Conservation (phyloP, 1,139 yeast species). For the Suhomyces yuchorum region DNA sequence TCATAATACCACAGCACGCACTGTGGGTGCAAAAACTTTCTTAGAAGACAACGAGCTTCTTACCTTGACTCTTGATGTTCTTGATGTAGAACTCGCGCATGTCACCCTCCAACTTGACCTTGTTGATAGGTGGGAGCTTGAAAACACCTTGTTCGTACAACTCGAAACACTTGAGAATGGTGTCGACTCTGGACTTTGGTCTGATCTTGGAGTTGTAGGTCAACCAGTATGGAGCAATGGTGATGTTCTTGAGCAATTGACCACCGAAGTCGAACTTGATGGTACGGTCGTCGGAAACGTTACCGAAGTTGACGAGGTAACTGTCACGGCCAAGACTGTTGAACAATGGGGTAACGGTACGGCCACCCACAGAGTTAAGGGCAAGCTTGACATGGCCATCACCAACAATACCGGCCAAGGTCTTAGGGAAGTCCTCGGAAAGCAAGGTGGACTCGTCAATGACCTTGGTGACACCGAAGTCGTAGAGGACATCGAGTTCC, state of each 20-base stretch:
- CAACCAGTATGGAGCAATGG: slow-evolving; percentile 24
- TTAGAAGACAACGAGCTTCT: slow-evolving; percentile 12
- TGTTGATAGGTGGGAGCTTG: slow-evolving; percentile 13
- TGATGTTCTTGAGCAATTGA: slow-evolving; percentile 24
- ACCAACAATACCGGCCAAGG: slow-evolving; percentile 17
- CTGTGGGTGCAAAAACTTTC: background rate
- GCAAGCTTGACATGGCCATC: slow-evolving; percentile 32
- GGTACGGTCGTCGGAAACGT: slow-evolving; percentile 15
- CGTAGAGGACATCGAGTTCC: slow-evolving; percentile 25
- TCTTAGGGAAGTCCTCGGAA: slow-evolving; percentile 16
- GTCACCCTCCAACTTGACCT: slow-evolving; percentile 14
- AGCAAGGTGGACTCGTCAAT: slow-evolving; percentile 28
- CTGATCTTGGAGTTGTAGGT: slow-evolving; percentile 20
- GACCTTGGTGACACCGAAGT: slow-evolving; percentile 37
- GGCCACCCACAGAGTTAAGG: slow-evolving; percentile 36
- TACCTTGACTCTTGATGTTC: slow-evolving; percentile 9
- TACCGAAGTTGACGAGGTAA: slow-evolving; percentile 34
- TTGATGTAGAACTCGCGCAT: slow-evolving; percentile 5
- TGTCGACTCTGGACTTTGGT: slow-evolving; percentile 21
- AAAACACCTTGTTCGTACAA: slow-evolving; percentile 18
- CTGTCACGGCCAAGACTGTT: slow-evolving; percentile 30
- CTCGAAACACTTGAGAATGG: slow-evolving; percentile 16
- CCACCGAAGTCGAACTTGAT: slow-evolving; percentile 17
- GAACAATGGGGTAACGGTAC: slow-evolving; percentile 27
- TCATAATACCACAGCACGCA: background rate